Base-by-base conservation (phyloP, 106 monocot genomes). In the Dendrobium catenatum region DNA sequence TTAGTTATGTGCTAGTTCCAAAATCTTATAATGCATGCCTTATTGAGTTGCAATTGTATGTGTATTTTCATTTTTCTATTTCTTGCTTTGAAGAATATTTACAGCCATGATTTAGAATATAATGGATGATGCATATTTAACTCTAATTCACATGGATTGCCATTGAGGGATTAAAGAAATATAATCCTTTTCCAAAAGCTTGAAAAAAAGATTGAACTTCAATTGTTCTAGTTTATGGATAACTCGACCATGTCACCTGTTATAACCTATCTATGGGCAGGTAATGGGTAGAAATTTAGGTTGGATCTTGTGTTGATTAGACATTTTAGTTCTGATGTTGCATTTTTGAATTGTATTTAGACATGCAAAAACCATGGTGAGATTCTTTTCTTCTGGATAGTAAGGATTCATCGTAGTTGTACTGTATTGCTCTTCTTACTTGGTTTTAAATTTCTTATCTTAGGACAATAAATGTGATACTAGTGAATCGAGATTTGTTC, bases 401-500 rank as follows among this genome's bases (percentile, higher is more conserved):
- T 27, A 27, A 27, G 15, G 15, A 18, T 20, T 58, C 17, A 58
- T 58, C 26, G 8, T 68, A 27, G 7, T 1, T 68, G 68, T 29
- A 24, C 2, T 37, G 2, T 72, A 31, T 4, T 72, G 9, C 37
- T 37, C 10, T 4, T 33, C 11, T 72, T 72, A 40, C 51, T 13
- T 51, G 27, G 29, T 33, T 11, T 40, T 72, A 29, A 33, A 33
- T 64, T 83, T 68, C 17, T 73, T 19, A 6, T 20, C 67, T 80
- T 80, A 92, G 87, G 85, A 73, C 29, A 84, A 85, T 68, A 66
- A 44, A 11, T 80, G 29, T 77, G 78, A 79, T 86, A 31, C 59
- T 49, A 75, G 43, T 82, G 70, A 82, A 73, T 84, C 77, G 77
- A 79, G 85, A 80, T 55, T 78, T 48, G 55, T 72, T 78, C 79